Base-by-base conservation (phyloP, 2,329 filamentous ascomycete genomes). In the Colletotrichum paranaense region DNA sequence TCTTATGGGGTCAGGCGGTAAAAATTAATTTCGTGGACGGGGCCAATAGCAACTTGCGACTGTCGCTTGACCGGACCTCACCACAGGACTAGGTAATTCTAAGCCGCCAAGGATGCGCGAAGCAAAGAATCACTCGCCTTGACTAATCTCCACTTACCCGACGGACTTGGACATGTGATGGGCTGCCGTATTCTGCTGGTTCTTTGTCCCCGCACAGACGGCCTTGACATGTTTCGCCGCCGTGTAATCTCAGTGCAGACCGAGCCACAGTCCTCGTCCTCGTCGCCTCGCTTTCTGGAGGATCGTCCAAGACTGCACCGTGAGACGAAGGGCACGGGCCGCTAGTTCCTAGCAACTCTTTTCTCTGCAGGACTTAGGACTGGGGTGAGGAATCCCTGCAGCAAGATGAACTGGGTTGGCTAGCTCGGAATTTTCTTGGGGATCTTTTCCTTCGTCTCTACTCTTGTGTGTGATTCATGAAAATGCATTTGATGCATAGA, bases 171-270 rank as follows among this genome's bases (percentile, higher is more conserved):
- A 35, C 67, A 72, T 70, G 70, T 73, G 66, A 73, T 24, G 28
- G 28, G 19, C 19, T 52, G 30, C 16, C 46, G 46, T 22, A 35
- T n/a, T 24, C 66, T 60, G 32, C 46, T 32, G 52, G 28, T 14
- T 38, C 28, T 38, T 55, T 28, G 62, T 38, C 14, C 19, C 46
- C 46, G 68, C 71, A 73, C 71, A 68, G 71, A 65, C 71, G 24
- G 67, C 55, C 60, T 22, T 73, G 67, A 66, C 62, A 71, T 70
- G 67, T 62, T 62, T 73, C 62, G 71, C 32, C 46, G 62, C 56
- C 62, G 30, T 62, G 71, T 38, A 62, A 66, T 62, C 35, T 73
- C 62, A 67, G 71, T 30, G 60, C 30, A 71, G 67, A 19, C 67
- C 71, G 71, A 73, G 71, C 67, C 57, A 64, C 60, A 19, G n/a